Percentiles rank a stretch among this genome's conserved stretches.
phyloP scores from a whole-genome alignment of 331 rosid genomes.

The Acacia concinna region DNA sequence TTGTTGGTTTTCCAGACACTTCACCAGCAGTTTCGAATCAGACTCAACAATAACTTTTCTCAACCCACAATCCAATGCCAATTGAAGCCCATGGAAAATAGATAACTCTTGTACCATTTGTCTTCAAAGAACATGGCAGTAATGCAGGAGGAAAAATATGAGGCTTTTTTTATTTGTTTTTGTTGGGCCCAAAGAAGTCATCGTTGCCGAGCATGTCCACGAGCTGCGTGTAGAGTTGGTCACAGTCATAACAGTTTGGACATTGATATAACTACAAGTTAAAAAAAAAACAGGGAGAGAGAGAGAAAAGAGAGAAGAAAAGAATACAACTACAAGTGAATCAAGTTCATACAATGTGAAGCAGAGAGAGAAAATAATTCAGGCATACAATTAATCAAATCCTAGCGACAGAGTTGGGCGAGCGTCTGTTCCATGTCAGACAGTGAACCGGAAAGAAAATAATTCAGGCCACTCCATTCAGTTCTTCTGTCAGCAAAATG shows the following conservation, averaged over 20 bases:
- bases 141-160: neutral
- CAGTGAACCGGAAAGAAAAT: neutral
- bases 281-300: too few relatives aligned
- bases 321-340: neutral
- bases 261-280: neutral
- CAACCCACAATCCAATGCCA: too few relatives aligned
- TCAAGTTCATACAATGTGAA: constrained; percentile 9
- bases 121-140: neutral
- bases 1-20: too few relatives aligned
- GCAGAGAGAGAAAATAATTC: neutral
- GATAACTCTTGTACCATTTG: too few relatives aligned
- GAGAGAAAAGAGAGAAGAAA: too few relatives aligned
- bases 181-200: neutral
- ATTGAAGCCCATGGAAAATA: too few relatives aligned
- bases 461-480: neutral
- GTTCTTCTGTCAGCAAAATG: neutral
- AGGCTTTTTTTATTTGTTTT: neutral
- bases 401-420: neutral
- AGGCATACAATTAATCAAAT: neutral
- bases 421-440: neutral
- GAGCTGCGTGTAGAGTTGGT: neutral
- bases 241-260: neutral
- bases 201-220: neutral
- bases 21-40: too few relatives aligned
- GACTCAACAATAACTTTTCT: too few relatives aligned